Base-by-base conservation (phyloP, 345 rosid genomes). In the Lumnitzera littorea region DNA sequence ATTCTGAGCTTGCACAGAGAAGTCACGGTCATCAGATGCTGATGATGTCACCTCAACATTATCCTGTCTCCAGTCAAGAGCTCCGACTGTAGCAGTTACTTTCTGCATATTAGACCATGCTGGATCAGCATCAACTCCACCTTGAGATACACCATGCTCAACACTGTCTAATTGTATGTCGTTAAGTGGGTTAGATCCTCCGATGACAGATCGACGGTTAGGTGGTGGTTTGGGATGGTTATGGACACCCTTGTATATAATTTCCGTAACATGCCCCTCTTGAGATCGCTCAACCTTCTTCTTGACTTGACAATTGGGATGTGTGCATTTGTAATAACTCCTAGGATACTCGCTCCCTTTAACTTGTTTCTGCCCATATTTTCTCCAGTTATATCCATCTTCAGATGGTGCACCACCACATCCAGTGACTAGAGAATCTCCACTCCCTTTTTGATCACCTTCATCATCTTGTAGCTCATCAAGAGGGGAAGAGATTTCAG, bases 291-390 rank as follows among this genome's bases (percentile, higher is more conserved):
- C 99, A 49, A 94, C 97, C 60, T 94, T 94, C 82, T 94, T 94
- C 89, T 86, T 94, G 25, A 90, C 96, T 24, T 62, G 88, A 70
- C 99, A 90, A 65, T 78, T 86, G 7, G 85, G 80, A 75, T 86
- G 82, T 7, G 99, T 90, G 73, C 99, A 94, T 67, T 90, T 94
- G 87, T 90, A 94, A 74, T 94, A 94, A 77, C 99, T 94, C 53
- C 99, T 79, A 0, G 97, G 99, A 72, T 87, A 90, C 69, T 90
- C 97, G 16, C 99, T 88, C 46, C 99, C 99, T 71, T 90, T 94
- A 0, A 94, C 97, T 64, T 88, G 83, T 75, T 94, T 94, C 65
- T 94, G 99, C 47, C 99, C 99, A 25, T 94, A 94, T 68, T 94
- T 94, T 74, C 96, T 80, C 96, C 96, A 92, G 69, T 92, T 92